Percentiles rank a stretch among this genome's conserved stretches.
phyloP scores from a whole-genome alignment of 306 rosid species.

The Lagenaria siceraria region DNA sequence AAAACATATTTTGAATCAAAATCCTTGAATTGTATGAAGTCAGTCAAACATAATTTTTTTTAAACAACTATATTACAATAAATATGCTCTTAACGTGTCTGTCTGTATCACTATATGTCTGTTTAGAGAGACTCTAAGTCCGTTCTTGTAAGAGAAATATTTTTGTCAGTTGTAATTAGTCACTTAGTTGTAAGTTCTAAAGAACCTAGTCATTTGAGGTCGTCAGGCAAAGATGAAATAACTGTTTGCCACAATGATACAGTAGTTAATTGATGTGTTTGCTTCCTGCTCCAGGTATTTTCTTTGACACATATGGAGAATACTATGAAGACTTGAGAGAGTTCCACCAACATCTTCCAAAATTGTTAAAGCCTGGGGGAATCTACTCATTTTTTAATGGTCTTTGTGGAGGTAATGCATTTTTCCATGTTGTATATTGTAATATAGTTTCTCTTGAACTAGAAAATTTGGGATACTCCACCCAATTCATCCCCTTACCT shows the following conservation, averaged over 20 bases:
- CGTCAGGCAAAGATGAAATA: too few relatives aligned
- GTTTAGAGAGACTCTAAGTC: too few relatives aligned
- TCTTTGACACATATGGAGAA: conserved; percentile 93
- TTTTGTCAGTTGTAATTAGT: too few relatives aligned
- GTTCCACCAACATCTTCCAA: conserved; percentile 81
- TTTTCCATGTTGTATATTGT: conserved; percentile 92
- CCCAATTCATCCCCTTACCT: conserved; percentile 79
- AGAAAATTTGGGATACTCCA: conserved; percentile 74
- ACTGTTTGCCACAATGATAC: too few relatives aligned
- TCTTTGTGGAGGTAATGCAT: conserved; percentile 86
- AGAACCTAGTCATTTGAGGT: too few relatives aligned
- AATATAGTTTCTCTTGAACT: conserved; percentile 77
- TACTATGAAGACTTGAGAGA: conserved; percentile 83
- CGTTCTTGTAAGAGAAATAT: too few relatives aligned
- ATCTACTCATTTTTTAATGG: conserved; percentile 90
- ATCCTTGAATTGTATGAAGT: background rate
- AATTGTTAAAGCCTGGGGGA: conserved; percentile 66
- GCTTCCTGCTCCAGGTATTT: conserved; percentile 52
- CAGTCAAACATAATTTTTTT: background rate
- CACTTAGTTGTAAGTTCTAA: too few relatives aligned
- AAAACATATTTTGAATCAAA: background rate
- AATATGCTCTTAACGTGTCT: too few relatives aligned
- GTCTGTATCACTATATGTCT: too few relatives aligned
- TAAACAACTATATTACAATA: too few relatives aligned
- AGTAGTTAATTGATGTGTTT: background rate